Base-by-base conservation (phyloP, 2,329 filamentous ascomycete species). In the Cladosporium sp. region DNA sequence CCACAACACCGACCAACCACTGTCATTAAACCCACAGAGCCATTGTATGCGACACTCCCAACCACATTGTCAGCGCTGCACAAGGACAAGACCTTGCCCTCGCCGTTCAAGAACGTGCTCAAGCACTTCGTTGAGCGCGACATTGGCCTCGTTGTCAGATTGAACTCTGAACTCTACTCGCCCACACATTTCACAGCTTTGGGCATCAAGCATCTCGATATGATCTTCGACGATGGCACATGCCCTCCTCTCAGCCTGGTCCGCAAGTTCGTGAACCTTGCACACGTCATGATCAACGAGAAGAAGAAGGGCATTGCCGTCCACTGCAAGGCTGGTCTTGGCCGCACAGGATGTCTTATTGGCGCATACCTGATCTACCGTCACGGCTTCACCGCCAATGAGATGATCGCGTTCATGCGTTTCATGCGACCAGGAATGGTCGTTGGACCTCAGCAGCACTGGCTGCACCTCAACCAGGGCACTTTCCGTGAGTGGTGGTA, bases 341-440 rank as follows among this genome's bases (percentile, higher is more conserved):
- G 94, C 25, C 87, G 94, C 48, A 99, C 94, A 1, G 94, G 94
- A 13, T 99, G 94, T 73, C 79, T 99, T 62, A 99, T 99, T 68
- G 94, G 94, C 58, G 94, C 94, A 32, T 99, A 99, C 71, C 82
- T 99, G 60, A 97, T 99, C 71, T 99, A 99, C 79, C 86, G 92
- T 64, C 89, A 97, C 73, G 94, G 91, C 58, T 99, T 97, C 75
- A 97, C 93, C 5, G 94, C 94, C 63, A 96, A 97, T 61, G 68
- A 70, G 52, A 62, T 70, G 48, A 97, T 97, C 71, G 89, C 92
- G 3, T 99, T 92, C 74, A 97, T 99, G 93, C 87, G 93, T 60
- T 99, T 99, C 77, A 97, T 97, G 93, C 84, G 93, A 58, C 94
- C 94, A 0, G 94, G 94, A 54, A 99, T 99, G 94, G 94, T 99